Conservation (phyloP, 1,139 yeast species). For the Cylindricascospora bacillispora region DNA sequence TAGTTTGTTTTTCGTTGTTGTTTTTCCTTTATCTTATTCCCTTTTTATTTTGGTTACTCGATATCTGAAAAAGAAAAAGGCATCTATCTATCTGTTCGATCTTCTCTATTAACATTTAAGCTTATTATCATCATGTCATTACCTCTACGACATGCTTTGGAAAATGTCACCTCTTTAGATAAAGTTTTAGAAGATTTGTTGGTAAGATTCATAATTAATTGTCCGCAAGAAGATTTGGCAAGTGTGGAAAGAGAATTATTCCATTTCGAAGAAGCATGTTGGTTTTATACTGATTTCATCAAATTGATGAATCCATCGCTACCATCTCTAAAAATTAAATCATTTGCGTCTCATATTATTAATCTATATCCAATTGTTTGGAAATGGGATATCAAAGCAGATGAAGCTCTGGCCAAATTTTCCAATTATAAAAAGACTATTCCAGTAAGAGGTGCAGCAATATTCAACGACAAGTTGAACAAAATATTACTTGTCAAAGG, state of each 20-base stretch:
- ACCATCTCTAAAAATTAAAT: constrained; percentile 68
- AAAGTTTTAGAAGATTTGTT: constrained; percentile 75
- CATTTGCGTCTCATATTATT: constrained; percentile 62
- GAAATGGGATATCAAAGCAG: constrained; percentile 59
- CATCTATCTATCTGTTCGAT: no score
- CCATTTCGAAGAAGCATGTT: constrained; percentile 96
- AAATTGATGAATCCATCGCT: constrained; percentile 61
- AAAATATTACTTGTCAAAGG: constrained; percentile 78
- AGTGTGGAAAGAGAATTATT: constrained; percentile 75
- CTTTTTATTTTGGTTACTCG: no score
- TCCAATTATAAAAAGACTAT: constrained; percentile 78
- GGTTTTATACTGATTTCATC: constrained; percentile 89
- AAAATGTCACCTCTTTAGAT: constrained; percentile 39
- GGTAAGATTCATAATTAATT: constrained; percentile 81
- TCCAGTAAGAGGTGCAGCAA: constrained; percentile 94
- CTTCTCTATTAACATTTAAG: no score
- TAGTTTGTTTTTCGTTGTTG: no score
- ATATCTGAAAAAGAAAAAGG: no score
- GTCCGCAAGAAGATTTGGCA: constrained; percentile 82
- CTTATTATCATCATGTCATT: constrained; percentile 21
- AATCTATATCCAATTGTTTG: constrained; percentile 75
- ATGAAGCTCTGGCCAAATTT: constrained; percentile 61
- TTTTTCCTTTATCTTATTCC: no score
- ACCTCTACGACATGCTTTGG: constrained; percentile 25
- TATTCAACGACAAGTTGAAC: constrained; percentile 58